Base-by-base conservation (phyloP, 2,329 filamentous ascomycete genomes). In the Neodidymelliopsis sp. region DNA sequence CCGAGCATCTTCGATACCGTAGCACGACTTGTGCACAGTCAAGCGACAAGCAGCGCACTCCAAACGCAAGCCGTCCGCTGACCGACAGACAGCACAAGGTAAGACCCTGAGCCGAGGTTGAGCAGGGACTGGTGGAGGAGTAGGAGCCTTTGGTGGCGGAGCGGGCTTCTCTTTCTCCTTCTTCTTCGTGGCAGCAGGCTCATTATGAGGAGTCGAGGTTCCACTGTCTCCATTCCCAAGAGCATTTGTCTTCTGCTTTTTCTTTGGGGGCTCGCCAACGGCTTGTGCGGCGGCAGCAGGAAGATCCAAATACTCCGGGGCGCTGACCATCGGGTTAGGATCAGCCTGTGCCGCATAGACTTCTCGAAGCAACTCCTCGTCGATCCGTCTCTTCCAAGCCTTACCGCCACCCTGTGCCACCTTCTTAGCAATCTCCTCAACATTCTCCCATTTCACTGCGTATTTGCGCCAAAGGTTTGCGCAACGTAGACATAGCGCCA, bases 381-480 rank as follows among this genome's bases (percentile, higher is more conserved):
- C 94, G 48, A 96, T 87, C 68, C 89, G 90, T 49, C 90, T 85
- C 75, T 94, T 95, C 85, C 87, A 92, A 4, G 89, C 88, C 60
- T 90, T 87, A 34, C 89, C 89, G 31, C 91, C 90, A 34, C 86
- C 84, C 56, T 88, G 85, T 1, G 87, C 84, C 30, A 95, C 86
- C 75, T 96, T 96, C 76, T 92, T 96, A 28, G 87, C 84, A 27
- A 96, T 84, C 63, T 97, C 93, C 30, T 97, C 94, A 11, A 91
- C 83, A 59, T 96, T 90, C 72, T 97, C 94, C 86, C 91, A 99
- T 59, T 95, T 90, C 54, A 99, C 91, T 12, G 88, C 93, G 72
- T 99, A 99, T 57, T 93, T 90, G 38, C 94, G 87, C 94, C 94
- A 99, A 7, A 99, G 79, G 64, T 94, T 87, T 19, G 92, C 92